Percentiles rank a stretch among this genome's conserved stretches.
phyloP scores from a whole-genome alignment of 2,329 filamentous ascomycete genomes.

The Alternaria consortialis region DNA sequence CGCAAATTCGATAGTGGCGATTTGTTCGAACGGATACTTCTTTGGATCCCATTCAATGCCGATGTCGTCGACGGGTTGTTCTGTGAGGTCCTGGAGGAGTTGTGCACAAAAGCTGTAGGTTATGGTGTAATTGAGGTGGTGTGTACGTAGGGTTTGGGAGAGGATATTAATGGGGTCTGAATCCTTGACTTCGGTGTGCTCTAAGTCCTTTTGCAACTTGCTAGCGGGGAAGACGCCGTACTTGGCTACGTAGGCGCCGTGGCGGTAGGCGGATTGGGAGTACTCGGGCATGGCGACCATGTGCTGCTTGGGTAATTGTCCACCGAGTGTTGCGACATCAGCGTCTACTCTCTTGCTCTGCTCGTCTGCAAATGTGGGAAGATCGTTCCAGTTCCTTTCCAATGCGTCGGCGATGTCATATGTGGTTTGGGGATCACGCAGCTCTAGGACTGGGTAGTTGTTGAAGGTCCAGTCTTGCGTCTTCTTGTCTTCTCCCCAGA shows the following conservation, averaged over 20 bases:
- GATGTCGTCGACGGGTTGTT: conserved; percentile 51
- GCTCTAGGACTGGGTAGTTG: conserved; percentile 58
- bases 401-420: conserved; percentile 51
- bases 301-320: conserved; percentile 34
- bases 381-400: conserved; percentile 39
- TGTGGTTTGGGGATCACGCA: conserved; percentile 57
- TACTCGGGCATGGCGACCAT: conserved; percentile 52
- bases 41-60: conserved; percentile 57
- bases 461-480: conserved; percentile 62
- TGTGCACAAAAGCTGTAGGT: conserved; percentile 56
- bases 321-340: conserved; percentile 37
- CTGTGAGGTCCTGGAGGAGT: conserved; percentile 57
- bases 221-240: conserved; percentile 57
- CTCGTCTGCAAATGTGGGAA: conserved; percentile 43
- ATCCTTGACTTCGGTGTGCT: conserved; percentile 44
- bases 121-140: conserved; percentile 28
- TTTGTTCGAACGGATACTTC: conserved; percentile 59
- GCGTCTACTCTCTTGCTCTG: conserved; percentile 55
- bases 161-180: conserved; percentile 41
- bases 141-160: conserved; percentile 32
- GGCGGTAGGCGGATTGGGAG: conserved; percentile 60
- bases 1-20: conserved; percentile 55
- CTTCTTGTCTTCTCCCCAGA: conserved; percentile 41
- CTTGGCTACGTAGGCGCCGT: conserved; percentile 59
- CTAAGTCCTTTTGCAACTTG: conserved; percentile 53